Percentiles rank a stretch among this genome's conserved stretches.
Conservation (phyloP, 208 protist species). For the Leishmania martiniquensis region DNA sequence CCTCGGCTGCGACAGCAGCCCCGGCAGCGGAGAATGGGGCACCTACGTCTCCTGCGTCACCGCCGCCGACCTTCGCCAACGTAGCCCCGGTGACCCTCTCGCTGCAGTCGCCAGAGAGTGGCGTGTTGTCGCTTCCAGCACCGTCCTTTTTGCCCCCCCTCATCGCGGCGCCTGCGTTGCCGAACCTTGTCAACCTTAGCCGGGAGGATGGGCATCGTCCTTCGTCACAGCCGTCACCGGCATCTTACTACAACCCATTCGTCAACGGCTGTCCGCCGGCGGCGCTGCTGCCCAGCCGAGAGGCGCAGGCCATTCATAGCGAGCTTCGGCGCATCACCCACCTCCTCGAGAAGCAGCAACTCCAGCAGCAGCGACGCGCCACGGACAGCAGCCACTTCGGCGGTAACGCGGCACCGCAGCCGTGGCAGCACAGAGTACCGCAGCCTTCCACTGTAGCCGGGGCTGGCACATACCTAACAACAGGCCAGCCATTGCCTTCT, state of each 20-base stretch:
- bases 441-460: constrained; percentile 8
- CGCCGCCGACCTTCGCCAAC: neutral
- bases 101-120: neutral
- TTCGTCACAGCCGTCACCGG: neutral
- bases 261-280: constrained; percentile 5
- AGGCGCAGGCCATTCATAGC: constrained; percentile 25
- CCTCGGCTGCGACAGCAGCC: neutral
- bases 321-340: constrained; percentile 30
- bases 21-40: neutral
- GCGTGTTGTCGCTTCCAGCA: neutral
- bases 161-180: constrained; percentile 3
- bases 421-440: neutral
- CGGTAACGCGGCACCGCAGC: neutral
- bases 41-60: neutral
- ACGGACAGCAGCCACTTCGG: neutral
- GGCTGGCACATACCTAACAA: constrained; percentile 36
- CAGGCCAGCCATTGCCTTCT: constrained; percentile 16
- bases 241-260: constrained; percentile 1
- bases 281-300: constrained; percentile 10
- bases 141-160: neutral
- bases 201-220: constrained; percentile 11
- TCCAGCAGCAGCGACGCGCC: constrained; percentile 11
- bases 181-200: constrained; percentile 17
- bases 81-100: neutral
- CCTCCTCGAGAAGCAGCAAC: constrained; percentile 30